These are phyloP conservation scores for Coix lacrymajobi DNA, from an alignment of 176 grass and related monocot species.

Conservation along the genomic window DNA sequence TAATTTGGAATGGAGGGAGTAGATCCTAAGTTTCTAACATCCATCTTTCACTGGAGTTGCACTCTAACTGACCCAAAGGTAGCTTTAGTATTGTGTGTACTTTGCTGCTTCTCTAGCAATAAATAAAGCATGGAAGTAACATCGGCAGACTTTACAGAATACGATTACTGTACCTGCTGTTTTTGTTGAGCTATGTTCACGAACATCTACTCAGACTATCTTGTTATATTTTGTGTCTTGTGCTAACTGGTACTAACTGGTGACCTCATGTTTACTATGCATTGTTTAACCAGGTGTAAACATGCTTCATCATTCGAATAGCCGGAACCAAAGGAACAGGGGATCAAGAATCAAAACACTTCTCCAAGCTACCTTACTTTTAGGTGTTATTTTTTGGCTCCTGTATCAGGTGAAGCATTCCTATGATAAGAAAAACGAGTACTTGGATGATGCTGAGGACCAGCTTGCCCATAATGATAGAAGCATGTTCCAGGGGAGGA, in stretches of 20 bases:
- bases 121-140: background rate
- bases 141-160: background rate
- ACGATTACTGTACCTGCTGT: background rate
- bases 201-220: background rate
- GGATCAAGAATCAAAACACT: slow-evolving; percentile 61
- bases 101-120: background rate
- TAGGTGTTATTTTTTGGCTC: slow-evolving; percentile 56
- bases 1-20: background rate
- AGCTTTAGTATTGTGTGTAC: background rate
- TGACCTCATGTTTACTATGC: background rate
- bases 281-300: slow-evolving; percentile 21
- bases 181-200: background rate
- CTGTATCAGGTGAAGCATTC: slow-evolving; percentile 57
- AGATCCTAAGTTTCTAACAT: background rate
- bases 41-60: background rate
- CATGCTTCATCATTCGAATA: slow-evolving; percentile 61
- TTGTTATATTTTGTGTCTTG: background rate
- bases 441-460: slow-evolving; percentile 30
- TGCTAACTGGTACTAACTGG: background rate
- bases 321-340: slow-evolving; percentile 53
- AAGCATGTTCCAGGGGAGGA: slow-evolving; percentile 52
- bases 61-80: background rate
- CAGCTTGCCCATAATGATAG: slow-evolving; percentile 40
- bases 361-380: slow-evolving; percentile 50
- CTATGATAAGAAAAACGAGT: slow-evolving; percentile 56